Base-by-base conservation (phyloP, 2,329 filamentous ascomycete species). In the Drechmeria coniospora region DNA sequence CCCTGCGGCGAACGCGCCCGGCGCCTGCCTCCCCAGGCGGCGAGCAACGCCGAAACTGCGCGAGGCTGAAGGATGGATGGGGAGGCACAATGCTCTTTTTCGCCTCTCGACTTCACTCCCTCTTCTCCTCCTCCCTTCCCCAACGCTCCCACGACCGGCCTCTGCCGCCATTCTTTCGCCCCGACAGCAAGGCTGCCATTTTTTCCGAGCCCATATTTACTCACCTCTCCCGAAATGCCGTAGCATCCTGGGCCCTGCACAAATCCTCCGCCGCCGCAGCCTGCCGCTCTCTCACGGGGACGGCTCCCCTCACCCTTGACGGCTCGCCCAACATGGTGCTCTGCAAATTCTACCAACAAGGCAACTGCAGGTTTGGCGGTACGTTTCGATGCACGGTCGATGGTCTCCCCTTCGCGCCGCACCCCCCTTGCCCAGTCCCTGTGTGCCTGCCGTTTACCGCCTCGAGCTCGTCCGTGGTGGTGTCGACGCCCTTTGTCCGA, bases 281-380 rank as follows among this genome's bases (percentile, higher is more conserved):
- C 6, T 7, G 18, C n/a, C n/a, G n/a, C n/a, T n/a, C n/a, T n/a
- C n/a, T n/a, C 7, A 20, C 18, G 7, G 10, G 20, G 20, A 21
- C 20, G 9, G 5, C 12, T 21, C 9, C 20, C 18, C 6, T 10
- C 18, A 20, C 18, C 7, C 18, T 10, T 7, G 18, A 10, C 18
- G 18, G 18, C 10, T 7, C 18, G 28, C 30, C 27, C 38, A 44
- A 30, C 18, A 59, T 59, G 56, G 34, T 48, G 15, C 33, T 65
- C 30, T 67, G 63, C 50, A 55, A 51, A 43, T 67, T 57, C 46
- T 67, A 45, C 34, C 50, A 57, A 49, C 59, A 63, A 43, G 64
- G 64, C 31, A 54, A 54, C 45, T 68, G 64, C 58, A 61, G 53
- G 33, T 62, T 51, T 40, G 64, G 64, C 45, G 54, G 64, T 67